Evolutionary conservation across 2,329 filamentous ascomycete genomes (phyloP), one percentile per base, ranked within the genome.

Genomic region (Bertia moriformis): DNA sequence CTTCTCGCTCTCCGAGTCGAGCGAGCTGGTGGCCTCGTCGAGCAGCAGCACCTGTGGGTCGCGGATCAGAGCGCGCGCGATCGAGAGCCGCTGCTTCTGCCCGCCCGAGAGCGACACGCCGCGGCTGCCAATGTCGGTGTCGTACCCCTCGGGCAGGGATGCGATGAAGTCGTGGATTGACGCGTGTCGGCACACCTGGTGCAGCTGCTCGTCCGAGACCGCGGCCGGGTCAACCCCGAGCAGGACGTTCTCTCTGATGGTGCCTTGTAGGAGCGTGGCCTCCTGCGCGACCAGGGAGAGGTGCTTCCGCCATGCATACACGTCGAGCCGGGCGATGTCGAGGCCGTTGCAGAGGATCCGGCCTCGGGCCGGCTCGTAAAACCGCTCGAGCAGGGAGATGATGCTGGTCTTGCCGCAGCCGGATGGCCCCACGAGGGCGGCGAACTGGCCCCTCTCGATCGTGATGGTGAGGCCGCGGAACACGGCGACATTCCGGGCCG

Each of bases 381-480:
- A 87, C 13, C 73, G 67, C 55, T 80, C 75, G 4, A 80, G 55
- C 1, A 80, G 57, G 39, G 68, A 66, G 24, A 89, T 71, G 33
- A 84, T 75, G 14, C 75, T 84, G 0, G 77, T 81, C 59, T 88
- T 84, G 24, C 80, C 80, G 42, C 76, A 81, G 1, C 79, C 79
- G 1, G 74, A 79, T 1, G 78, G 69, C 2, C 81, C 80, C 4
- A 85, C 79, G 1, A 85, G 62, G 1, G 78, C 80, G 1, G 71
- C 76, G 49, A 83, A 84, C 50, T 83, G 75, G 3, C 79, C 80
- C 46, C 74, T 76, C 45, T 75, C 63, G 39, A 85, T 71, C 4
- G 66, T 71, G 42, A 87, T 59, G 49, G 68, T 76, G 41, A 87
- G 57, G 2, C 70, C 69, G 39, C 61, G 65, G 54, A 78, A 77